Evolutionary conservation across 805 yeast species (phyloP).

Genomic region (Pichia phayaonensis): DNA sequence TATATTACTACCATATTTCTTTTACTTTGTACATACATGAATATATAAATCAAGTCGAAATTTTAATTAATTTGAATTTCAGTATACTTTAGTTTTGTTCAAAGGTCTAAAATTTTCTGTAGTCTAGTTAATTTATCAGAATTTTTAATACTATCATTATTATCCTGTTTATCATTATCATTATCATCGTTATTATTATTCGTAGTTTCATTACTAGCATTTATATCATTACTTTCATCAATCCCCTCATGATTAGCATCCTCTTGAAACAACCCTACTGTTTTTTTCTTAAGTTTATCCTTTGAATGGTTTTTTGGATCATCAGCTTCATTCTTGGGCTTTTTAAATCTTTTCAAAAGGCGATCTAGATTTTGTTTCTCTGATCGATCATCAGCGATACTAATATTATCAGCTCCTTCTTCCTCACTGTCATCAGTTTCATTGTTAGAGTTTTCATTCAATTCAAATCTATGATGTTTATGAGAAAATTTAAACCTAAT

Average conservation of each 20-base stretch:
- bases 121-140: conserved; percentile 1
- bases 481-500: conserved; percentile 1
- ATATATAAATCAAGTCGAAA: no score
- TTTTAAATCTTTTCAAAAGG: background rate
- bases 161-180: background rate
- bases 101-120: background rate
- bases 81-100: no score
- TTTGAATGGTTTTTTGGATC: no score
- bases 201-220: no score
- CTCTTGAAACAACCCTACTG: background rate
- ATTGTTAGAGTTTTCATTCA: background rate
- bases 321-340: background rate
- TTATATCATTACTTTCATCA: no score
- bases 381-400: background rate
- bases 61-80: no score
- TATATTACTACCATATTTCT: background rate
- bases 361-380: background rate
- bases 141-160: background rate
- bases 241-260: background rate
- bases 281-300: no score
- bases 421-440: background rate
- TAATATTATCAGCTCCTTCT: background rate
- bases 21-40: background rate
- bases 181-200: background rate
- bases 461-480: conserved; percentile 2